Evolutionary conservation across 257 asterid genomes (phyloP), one percentile per base, ranked within the genome.

Genomic region (Lantana camara): DNA sequence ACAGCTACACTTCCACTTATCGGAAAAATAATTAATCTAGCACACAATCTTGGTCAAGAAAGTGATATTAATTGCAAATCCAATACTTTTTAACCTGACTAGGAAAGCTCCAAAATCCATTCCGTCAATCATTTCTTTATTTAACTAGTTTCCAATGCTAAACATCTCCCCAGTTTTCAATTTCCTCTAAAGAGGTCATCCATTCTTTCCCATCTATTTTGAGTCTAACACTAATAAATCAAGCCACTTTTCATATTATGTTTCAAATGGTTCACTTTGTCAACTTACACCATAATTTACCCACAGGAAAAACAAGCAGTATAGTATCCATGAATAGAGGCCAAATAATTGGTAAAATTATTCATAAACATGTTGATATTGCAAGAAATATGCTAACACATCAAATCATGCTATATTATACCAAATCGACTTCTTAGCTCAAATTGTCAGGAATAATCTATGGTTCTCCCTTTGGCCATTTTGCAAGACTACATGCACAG

Each of bases 211-310:
- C 19, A 12, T 38, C 38, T 51, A 51, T 20, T 50, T 41, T 51
- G 42, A 44, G 30, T 46, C 29, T 9, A 45, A 32, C 35, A 24
- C n/a, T 37, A 32, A 44, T 24, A 20, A 17, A 48, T 58, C 35
- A 60, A 40, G 55, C 14, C 47, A 50, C 30, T 34, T n/a, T 11
- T 62, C 53, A 59, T 45, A 62, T 24, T 47, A 54, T 23, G 21
- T 30, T 20, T 60, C 19, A 24, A 23, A 27, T 23, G 8, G 12
- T 46, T 7, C 32, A 53, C 22, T 6, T 27, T 34, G 12, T 17
- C 30, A 55, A 20, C 35, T 38, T 21, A 57, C 3, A 41, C n/a
- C 13, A n/a, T 58, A 38, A 23, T 22, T 17, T 45, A 54, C 34
- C 37, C 15, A 4, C 37, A 34, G 32, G 35, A 13, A 21, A 48